Evolutionary conservation across 2,329 filamentous ascomycete genomes (phyloP), one percentile per base, ranked within the genome.

Genomic region (Hypoxylon sp.): DNA sequence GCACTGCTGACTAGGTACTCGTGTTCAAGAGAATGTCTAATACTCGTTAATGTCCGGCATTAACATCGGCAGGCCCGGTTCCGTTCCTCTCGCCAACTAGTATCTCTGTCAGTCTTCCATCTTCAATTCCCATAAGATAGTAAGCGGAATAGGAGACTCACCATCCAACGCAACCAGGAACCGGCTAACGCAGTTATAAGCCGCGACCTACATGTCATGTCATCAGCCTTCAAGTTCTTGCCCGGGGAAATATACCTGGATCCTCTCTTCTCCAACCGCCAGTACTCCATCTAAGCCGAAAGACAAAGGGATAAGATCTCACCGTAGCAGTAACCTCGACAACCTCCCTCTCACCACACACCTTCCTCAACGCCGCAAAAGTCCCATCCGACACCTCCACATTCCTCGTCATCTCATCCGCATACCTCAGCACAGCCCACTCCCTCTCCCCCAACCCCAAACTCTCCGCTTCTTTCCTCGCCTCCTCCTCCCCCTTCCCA

Each of bases 121-220:
- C 14, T 37, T 46, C 27, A 21, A 50, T 43, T 43, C 5, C 8
- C 21, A 5, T 9, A 7, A 7, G 29, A 7, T 6, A 30, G 6
- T 30, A 6, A 46, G 16, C 9, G 14, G 41, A 48, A 58, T 43
- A 25, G 11, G 16, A 5, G 21, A 81, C 86, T 78, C 79, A 89
- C 88, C 91, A 80, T 96, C 90, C 60, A 97, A 78, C 12, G 93
- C 93, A 19, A 96, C 92, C 70, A 96, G 78, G 72, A 96, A 94
- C 29, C 93, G 85, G 77, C 91, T 94, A 14, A 96, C 92, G 75
- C 91, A 94, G 76, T 96, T 96, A 77, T 96, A 96, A 58, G 87
- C 88, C 11, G 91, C 91, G 70, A 87, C 78, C 84, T 86, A 51
- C 21, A 39, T 14, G 7, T 11, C 29, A 48, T 59, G 21, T 39